Evolutionary conservation across 2,329 filamentous ascomycete genomes (phyloP).

Genomic region (Epichloe aotearoae): DNA sequence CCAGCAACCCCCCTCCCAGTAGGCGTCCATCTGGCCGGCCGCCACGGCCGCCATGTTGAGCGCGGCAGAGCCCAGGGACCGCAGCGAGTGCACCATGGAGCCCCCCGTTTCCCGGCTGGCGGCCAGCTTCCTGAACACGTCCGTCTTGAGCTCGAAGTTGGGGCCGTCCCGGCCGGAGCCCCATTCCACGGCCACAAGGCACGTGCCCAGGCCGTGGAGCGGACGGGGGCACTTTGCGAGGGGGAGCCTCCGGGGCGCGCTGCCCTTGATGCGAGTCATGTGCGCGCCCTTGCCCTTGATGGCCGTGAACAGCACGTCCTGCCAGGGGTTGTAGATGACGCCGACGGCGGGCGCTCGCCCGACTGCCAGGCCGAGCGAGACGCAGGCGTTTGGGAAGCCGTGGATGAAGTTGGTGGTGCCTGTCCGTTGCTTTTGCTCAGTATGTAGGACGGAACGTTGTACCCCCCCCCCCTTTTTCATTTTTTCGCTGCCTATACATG

Average conservation of each 20-base stretch:
- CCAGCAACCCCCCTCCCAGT: constrained; percentile 81
- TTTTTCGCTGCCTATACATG: no score
- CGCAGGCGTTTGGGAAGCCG: constrained; percentile 59
- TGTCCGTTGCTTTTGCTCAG: not conserved
- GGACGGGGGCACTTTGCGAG: constrained; percentile 36
- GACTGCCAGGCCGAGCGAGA: constrained; percentile 61
- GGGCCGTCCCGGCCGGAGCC: constrained; percentile 52
- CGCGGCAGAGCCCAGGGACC: constrained; percentile 60
- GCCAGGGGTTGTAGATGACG: constrained; percentile 71
- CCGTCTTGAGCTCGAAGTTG: constrained; percentile 57
- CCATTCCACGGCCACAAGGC: constrained; percentile 62
- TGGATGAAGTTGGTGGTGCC: constrained; percentile 69
- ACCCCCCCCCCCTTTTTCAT: no score
- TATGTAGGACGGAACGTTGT: no score
- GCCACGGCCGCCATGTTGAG: constrained; percentile 64
- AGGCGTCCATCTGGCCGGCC: constrained; percentile 56
- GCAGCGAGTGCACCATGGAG: constrained; percentile 62
- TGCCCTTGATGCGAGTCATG: constrained; percentile 31
- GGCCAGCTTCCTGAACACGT: constrained; percentile 50
- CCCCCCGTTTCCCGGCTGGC: constrained; percentile 51
- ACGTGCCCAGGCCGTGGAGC: constrained; percentile 45
- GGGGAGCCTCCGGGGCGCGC: constrained; percentile 24
- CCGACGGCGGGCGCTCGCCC: constrained; percentile 50
- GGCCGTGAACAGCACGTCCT: constrained; percentile 53
- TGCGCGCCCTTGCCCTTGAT: constrained; percentile 56